phyloP scores from a whole-genome alignment of 192 early-diverging fungal species.

The Helicostylum pulchrum region DNA sequence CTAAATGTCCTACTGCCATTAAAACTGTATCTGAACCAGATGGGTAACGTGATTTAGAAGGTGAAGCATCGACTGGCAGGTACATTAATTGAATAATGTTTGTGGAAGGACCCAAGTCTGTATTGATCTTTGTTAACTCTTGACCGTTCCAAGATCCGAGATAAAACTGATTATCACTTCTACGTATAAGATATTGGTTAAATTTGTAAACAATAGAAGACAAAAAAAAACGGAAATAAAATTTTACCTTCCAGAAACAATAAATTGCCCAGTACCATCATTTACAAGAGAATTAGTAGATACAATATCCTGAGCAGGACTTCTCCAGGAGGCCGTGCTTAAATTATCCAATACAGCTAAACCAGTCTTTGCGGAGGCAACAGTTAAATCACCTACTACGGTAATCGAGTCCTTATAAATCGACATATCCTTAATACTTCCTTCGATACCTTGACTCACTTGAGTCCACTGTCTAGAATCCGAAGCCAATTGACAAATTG shows the following conservation, averaged over 20 bases:
- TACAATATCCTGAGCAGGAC: neutral
- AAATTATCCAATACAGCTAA: slow-evolving; percentile 1
- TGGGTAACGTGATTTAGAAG: slow-evolving; percentile 7
- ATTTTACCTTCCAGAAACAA: slow-evolving; percentile 36
- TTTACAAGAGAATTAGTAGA: neutral
- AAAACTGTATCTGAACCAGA: slow-evolving; percentile 29
- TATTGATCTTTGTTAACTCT: slow-evolving; percentile 12
- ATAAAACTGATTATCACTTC: neutral
- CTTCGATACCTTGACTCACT: slow-evolving; percentile 21
- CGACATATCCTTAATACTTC: slow-evolving; percentile 35
- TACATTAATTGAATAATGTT: slow-evolving; percentile 14
- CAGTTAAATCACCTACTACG: slow-evolving; percentile 3
- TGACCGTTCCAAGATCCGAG: slow-evolving; percentile 14
- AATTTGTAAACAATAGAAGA: neutral
- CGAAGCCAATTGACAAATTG: slow-evolving; percentile 29
- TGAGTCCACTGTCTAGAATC: slow-evolving; percentile 25
- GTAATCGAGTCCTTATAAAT: slow-evolving; percentile 29
- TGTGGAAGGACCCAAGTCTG: slow-evolving; percentile 9
- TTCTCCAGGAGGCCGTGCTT: neutral
- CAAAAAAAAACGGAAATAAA: neutral
- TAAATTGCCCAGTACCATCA: neutral
- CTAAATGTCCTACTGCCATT: slow-evolving; percentile 39
- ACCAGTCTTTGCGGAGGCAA: slow-evolving; percentile 1
- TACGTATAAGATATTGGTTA: neutral
- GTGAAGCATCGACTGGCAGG: slow-evolving; percentile 10